These are phyloP conservation scores for Phialocephala subalpina DNA, from an alignment of 2,329 filamentous ascomycete genomes.

Conservation along the genomic window DNA sequence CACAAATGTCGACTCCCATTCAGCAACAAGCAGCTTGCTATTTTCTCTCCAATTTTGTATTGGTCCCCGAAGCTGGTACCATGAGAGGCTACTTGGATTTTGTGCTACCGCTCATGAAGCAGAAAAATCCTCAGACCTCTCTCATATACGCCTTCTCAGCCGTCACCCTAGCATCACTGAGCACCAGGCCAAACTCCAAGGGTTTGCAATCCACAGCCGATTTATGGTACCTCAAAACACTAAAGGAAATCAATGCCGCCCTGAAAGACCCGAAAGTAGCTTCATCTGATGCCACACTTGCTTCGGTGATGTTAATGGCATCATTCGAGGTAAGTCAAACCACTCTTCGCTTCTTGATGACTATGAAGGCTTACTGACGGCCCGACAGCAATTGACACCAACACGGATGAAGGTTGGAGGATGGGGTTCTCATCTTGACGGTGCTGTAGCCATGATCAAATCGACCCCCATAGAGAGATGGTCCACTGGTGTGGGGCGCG, in stretches of 20 bases:
- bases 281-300: slow-evolving; percentile 61
- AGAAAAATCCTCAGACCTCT: slow-evolving; percentile 43
- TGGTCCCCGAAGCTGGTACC: slow-evolving; percentile 59
- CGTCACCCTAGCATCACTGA: slow-evolving; percentile 63
- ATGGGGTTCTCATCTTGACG: slow-evolving; percentile 68
- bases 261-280: slow-evolving; percentile 57
- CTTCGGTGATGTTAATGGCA: slow-evolving; percentile 64
- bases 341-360: not conserved
- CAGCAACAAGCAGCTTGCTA: slow-evolving; percentile 64
- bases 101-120: slow-evolving; percentile 60
- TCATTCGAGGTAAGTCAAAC: slow-evolving; percentile 60
- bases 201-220: slow-evolving; percentile 51
- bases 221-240: slow-evolving; percentile 60
- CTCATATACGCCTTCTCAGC: slow-evolving; percentile 54
- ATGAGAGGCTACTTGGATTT: slow-evolving; percentile 66
- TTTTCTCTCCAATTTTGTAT: slow-evolving; percentile 67
- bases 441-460: slow-evolving; percentile 65
- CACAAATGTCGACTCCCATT: slow-evolving; percentile 53
- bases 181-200: slow-evolving; percentile 53
- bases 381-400: slow-evolving; percentile 54
- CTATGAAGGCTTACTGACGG: not conserved
- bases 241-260: slow-evolving; percentile 59
- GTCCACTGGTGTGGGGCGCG: slow-evolving; percentile 58
- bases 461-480: slow-evolving; percentile 60
- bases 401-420: slow-evolving; percentile 61